phyloP scores from a whole-genome alignment of 129 eudicot genomes.

The Flaveria linearis region DNA sequence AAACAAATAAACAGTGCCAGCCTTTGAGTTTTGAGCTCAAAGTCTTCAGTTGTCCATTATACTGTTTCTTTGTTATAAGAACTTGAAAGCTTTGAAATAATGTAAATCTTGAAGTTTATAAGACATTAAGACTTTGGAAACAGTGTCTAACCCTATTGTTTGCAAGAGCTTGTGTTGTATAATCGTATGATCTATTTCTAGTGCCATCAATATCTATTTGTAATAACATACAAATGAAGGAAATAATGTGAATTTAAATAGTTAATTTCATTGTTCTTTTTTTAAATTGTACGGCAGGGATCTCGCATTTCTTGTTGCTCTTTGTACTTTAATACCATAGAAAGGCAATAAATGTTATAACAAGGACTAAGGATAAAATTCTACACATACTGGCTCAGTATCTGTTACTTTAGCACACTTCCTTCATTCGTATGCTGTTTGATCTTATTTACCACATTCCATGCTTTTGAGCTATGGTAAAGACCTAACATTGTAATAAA shows the following conservation, averaged over 20 bases:
- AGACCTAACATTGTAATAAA: not conserved
- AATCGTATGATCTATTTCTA: too few relatives aligned
- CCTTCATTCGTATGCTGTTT: not conserved
- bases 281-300: not conserved
- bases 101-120: too few relatives aligned
- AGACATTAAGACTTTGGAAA: too few relatives aligned
- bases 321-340: slow-evolving; percentile 12
- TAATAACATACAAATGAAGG: too few relatives aligned
- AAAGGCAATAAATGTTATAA: slow-evolving; percentile 7
- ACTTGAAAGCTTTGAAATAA: too few relatives aligned
- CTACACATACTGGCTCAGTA: not conserved
- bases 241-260: not conserved
- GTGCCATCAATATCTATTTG: too few relatives aligned
- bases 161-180: too few relatives aligned
- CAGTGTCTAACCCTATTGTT: too few relatives aligned
- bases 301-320: not conserved
- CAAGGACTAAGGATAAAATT: not conserved
- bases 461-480: not conserved
- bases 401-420: not conserved
- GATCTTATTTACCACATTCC: slow-evolving; percentile 1
- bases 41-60: too few relatives aligned
- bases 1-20: too few relatives aligned
- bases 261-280: not conserved
- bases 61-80: too few relatives aligned
- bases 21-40: too few relatives aligned